A percentile compares a stretch with the other conserved stretches of the same genome.
Evolutionary conservation across 1,139 yeast genomes (phyloP).

Genomic region (Pichia sp.): DNA sequence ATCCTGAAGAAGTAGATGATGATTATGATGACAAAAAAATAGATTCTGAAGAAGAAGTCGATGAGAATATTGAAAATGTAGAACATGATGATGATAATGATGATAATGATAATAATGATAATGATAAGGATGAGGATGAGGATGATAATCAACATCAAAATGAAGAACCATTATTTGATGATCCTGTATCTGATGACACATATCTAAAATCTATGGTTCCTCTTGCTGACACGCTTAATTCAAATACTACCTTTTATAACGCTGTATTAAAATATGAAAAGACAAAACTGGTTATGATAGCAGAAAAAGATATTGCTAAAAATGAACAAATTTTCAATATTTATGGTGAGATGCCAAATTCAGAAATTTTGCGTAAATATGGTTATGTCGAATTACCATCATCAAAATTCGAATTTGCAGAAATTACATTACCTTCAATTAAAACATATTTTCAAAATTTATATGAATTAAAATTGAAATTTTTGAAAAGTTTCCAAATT

Average conservation of each 20-base stretch:
- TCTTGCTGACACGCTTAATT: slow-evolving; percentile 82
- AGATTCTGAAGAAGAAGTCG: slow-evolving; percentile 21
- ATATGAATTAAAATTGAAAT: slow-evolving; percentile 21
- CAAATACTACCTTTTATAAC: slow-evolving; percentile 74
- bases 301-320: slow-evolving; percentile 51
- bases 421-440: slow-evolving; percentile 46
- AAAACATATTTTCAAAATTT: slow-evolving; percentile 31
- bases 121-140: slow-evolving; percentile 7
- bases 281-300: slow-evolving; percentile 54
- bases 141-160: slow-evolving; percentile 12
- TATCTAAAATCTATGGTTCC: slow-evolving; percentile 85
- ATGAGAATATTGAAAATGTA: slow-evolving; percentile 27
- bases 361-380: slow-evolving; percentile 80
- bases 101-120: slow-evolving; percentile 19
- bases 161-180: slow-evolving; percentile 8
- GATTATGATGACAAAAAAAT: slow-evolving; percentile 19
- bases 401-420: slow-evolving; percentile 78
- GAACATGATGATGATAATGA: slow-evolving; percentile 13
- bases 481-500: slow-evolving; percentile 14
- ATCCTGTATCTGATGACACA: slow-evolving; percentile 32
- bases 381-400: slow-evolving; percentile 83
- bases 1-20: slow-evolving; percentile 30
- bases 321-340: slow-evolving; percentile 82
- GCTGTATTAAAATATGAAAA: slow-evolving; percentile 54
- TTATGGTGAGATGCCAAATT: slow-evolving; percentile 85